Percentiles rank a stretch among this genome's conserved stretches.
phyloP scores from a whole-genome alignment of 163 green algal genomes.

The Volvox carteri region DNA sequence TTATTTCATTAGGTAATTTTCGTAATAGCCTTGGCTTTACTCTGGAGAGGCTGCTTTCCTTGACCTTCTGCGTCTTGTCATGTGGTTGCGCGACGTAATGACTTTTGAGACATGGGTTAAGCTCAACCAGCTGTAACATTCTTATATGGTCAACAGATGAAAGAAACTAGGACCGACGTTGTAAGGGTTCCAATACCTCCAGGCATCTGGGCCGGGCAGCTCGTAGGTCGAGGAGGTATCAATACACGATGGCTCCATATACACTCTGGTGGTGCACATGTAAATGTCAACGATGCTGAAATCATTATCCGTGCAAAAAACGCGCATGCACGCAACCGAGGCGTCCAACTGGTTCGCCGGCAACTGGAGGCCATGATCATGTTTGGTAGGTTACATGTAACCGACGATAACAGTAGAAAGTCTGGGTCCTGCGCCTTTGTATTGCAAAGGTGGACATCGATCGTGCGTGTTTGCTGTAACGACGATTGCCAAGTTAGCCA shows the following conservation, averaged over 20 bases:
- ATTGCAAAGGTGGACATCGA: too few species aligned
- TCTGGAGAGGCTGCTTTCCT: too few species aligned
- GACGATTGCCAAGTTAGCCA: too few species aligned
- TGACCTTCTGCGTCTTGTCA: background rate
- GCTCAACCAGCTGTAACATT: too few species aligned
- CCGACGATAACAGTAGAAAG: too few species aligned
- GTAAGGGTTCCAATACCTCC: background rate
- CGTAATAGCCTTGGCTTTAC: too few species aligned
- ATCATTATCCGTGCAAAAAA: constrained; percentile 2
- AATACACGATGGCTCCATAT: constrained; percentile 11
- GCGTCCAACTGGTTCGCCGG: background rate
- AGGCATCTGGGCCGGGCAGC: background rate
- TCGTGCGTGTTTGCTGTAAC: too few species aligned
- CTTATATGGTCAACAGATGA: too few species aligned
- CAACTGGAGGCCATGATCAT: background rate
- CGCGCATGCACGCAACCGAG: background rate
- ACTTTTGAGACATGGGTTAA: too few species aligned
- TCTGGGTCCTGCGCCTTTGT: too few species aligned
- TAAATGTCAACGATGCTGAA: background rate
- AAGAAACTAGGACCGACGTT: background rate
- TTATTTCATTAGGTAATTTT: too few species aligned
- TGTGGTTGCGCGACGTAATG: too few species aligned
- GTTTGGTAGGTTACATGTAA: constrained; percentile 25
- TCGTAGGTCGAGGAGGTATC: background rate
- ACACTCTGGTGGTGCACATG: constrained; percentile 5